Percentiles rank a stretch among this genome's conserved stretches.
Evolutionary conservation across 176 grass and related monocot species (phyloP).

Genomic region (Eleusine indica): DNA sequence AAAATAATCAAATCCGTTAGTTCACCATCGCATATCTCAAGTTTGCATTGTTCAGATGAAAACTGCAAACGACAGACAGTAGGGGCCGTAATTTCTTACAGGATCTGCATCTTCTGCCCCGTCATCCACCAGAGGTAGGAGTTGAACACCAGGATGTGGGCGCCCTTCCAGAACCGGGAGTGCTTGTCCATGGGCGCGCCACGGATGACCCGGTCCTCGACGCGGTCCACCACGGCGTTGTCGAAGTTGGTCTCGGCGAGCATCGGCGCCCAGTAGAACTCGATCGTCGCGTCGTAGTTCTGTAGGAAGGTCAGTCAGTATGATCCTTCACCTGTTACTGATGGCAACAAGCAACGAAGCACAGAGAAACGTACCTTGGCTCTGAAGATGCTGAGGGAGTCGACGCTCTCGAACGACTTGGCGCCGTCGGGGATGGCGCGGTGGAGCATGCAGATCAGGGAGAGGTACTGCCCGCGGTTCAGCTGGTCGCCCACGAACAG

Average conservation of each 20-base stretch:
- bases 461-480: conserved; percentile 66
- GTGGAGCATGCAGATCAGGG: conserved; percentile 67
- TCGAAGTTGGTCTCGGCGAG: conserved; percentile 70
- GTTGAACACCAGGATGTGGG: conserved; percentile 69
- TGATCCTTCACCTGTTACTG: background rate
- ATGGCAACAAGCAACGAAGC: background rate
- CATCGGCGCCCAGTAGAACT: conserved; percentile 75
- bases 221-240: conserved; percentile 39
- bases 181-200: conserved; percentile 59
- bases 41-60: background rate
- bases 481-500: conserved; percentile 70
- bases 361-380: conserved; percentile 32
- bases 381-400: conserved; percentile 57
- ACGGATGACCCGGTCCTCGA: conserved; percentile 54
- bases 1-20: no score
- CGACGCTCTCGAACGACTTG: conserved; percentile 60
- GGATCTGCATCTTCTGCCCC: conserved; percentile 47
- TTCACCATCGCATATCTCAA: background rate
- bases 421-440: conserved; percentile 50
- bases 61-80: background rate
- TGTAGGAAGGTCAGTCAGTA: background rate
- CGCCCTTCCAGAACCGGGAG: conserved; percentile 59
- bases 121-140: conserved; percentile 76
- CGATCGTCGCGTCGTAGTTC: conserved; percentile 69
- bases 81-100: conserved; percentile 25